Evolutionary conservation across 495 filamentous ascomycete genomes (phyloP).

Genomic region (Chaetomium cochliodes): DNA sequence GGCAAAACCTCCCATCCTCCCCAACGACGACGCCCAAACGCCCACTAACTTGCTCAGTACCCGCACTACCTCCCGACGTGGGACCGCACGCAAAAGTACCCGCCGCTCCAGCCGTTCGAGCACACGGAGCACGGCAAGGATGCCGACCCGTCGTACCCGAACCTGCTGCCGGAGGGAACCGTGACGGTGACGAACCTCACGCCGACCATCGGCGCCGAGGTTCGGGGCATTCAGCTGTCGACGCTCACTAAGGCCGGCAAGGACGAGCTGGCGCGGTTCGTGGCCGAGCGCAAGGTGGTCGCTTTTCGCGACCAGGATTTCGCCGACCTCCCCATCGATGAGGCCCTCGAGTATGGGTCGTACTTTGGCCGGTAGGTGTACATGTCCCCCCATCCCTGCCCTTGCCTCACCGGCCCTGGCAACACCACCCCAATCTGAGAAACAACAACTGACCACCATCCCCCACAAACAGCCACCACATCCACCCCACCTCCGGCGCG

Average conservation of each 20-base stretch:
- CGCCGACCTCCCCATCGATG: slow-evolving; percentile 66
- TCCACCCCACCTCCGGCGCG: slow-evolving; percentile 74
- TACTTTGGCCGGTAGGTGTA: slow-evolving; percentile 66
- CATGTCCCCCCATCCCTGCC: background rate
- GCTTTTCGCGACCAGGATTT: slow-evolving; percentile 80
- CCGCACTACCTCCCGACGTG: slow-evolving; percentile 76
- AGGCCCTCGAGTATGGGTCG: slow-evolving; percentile 66
- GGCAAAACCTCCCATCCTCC: slow-evolving; percentile 3
- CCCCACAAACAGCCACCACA: slow-evolving; percentile 55
- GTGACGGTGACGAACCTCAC: slow-evolving; percentile 58
- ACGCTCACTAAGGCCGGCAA: slow-evolving; percentile 64
- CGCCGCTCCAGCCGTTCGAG: slow-evolving; percentile 64
- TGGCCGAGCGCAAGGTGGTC: slow-evolving; percentile 76
- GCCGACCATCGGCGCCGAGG: slow-evolving; percentile 71
- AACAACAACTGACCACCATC: background rate
- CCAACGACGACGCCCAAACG: slow-evolving; percentile 36
- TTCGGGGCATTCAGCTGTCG: slow-evolving; percentile 74
- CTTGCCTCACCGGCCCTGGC: too few relatives aligned
- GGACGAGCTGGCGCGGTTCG: slow-evolving; percentile 76
- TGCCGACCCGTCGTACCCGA: slow-evolving; percentile 64
- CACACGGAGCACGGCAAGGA: slow-evolving; percentile 72
- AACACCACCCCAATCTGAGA: background rate
- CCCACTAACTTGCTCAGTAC: slow-evolving; percentile 47
- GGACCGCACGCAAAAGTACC: slow-evolving; percentile 60
- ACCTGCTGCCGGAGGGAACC: slow-evolving; percentile 59